Evolutionary conservation across 179 eudicot species (phyloP).

Genomic region (Beta lomatogona): DNA sequence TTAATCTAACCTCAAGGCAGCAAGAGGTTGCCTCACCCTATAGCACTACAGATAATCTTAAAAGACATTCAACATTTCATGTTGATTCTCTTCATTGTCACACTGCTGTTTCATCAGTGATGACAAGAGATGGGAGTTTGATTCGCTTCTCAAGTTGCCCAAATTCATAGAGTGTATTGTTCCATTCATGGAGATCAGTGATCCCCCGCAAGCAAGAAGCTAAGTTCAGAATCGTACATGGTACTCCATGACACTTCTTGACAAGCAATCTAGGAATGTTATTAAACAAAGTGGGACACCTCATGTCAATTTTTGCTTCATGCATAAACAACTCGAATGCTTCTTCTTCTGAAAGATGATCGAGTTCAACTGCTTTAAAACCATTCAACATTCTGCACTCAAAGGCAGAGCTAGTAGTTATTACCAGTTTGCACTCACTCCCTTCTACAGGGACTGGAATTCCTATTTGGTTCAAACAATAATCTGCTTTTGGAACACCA

Average conservation of each 20-base stretch:
- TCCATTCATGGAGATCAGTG: slow-evolving; percentile 5
- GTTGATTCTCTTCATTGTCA: too few relatives aligned
- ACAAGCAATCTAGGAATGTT: slow-evolving; percentile 1
- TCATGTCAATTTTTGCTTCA: slow-evolving; percentile 9
- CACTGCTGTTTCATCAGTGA: too few relatives aligned
- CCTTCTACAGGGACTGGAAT: slow-evolving; percentile 18
- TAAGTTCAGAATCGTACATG: background rate
- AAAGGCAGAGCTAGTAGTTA: slow-evolving; percentile 8
- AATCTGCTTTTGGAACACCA: background rate
- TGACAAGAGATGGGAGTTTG: too few relatives aligned
- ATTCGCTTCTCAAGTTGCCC: too few relatives aligned
- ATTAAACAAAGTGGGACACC: background rate
- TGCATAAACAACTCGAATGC: slow-evolving; percentile 13
- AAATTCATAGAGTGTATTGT: too few relatives aligned
- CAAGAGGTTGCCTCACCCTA: too few relatives aligned
- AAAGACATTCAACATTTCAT: too few relatives aligned
- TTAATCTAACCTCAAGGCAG: too few relatives aligned
- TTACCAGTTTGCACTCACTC: slow-evolving; percentile 19
- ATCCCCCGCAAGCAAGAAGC: background rate
- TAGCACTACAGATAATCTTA: too few relatives aligned
- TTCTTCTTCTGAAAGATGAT: slow-evolving; percentile 12
- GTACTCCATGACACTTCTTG: slow-evolving; percentile 5
- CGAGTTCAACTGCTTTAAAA: background rate
- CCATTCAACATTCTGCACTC: background rate
- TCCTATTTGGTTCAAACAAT: background rate